Evolutionary conservation across 805 yeast species (phyloP), one percentile per base, ranked within the genome.

Genomic region (Citeromyces nyonsensis): DNA sequence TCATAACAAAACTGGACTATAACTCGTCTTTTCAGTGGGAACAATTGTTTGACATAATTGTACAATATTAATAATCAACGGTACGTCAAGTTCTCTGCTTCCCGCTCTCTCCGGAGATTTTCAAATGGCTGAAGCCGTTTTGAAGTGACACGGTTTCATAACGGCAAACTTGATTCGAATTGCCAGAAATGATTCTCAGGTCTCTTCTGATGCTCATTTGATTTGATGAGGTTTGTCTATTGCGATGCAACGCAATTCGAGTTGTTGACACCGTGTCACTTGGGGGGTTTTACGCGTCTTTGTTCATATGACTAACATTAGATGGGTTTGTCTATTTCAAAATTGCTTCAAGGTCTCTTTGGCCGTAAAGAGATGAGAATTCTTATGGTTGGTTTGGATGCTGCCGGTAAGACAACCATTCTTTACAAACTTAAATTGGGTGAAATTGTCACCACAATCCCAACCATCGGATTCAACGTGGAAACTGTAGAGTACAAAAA

Each of bases 361-460:
- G 96, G 95, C 66, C 85, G 84, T 64, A 86, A 81, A 67, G 97
- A 85, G 60, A 86, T 85, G 95, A 80, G 95, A 68, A 85, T 85
- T 53, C 76, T 85, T 61, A 85, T 85, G 95, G 95, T 85, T 55
- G 96, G 96, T 64, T 73, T 85, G 51, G 95, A 85, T 61, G 95
- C 94, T 54, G 96, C 96, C 46, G 96, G 96, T 79, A 85, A 85
- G 66, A 85, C 95, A 60, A 85, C 96, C 59, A 86, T 85, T 55
- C 71, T 85, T 52, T 85, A 85, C 66, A 85, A 85, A 68, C 75
- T 85, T 60, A 85, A 85, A 62, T 73, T 85, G 49, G 95, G 95
- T 56, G 95, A 85, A 68, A 83, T 85, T 51, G 94, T 85, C 52
- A 84, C 94, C 49, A 85, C 95, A 33, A 85, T 84, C 53, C 95